Evolutionary conservation across 2,329 filamentous ascomycete species (phyloP).

Genomic region (Ophiosphaerella herpotricha): DNA sequence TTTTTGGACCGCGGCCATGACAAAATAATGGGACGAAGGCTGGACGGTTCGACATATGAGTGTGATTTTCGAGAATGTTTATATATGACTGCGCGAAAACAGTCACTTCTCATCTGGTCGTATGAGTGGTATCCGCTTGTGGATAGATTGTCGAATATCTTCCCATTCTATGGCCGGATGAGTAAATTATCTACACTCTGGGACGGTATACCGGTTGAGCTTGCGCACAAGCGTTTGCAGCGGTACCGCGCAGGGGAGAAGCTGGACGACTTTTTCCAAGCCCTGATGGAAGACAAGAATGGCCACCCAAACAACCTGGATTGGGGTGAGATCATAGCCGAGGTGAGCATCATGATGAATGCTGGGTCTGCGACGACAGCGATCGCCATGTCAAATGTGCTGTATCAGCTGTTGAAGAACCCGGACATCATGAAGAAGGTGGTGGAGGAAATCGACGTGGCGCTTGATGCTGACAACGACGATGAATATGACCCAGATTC

Average conservation of each 20-base stretch:
- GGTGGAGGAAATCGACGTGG: slow-evolving; percentile 32
- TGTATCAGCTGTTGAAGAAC: slow-evolving; percentile 59
- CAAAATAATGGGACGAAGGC: slow-evolving; percentile 40
- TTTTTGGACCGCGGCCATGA: slow-evolving; percentile 58
- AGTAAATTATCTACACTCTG: slow-evolving; percentile 50
- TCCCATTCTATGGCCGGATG: slow-evolving; percentile 52
- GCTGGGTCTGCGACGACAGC: slow-evolving; percentile 59
- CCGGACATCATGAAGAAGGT: slow-evolving; percentile 39
- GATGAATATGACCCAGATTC: slow-evolving; percentile 31
- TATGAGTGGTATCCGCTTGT: slow-evolving; percentile 58
- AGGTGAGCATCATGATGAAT: slow-evolving; percentile 57
- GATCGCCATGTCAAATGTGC: slow-evolving; percentile 58
- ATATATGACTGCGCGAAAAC: slow-evolving; percentile 56
- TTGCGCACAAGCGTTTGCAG: slow-evolving; percentile 50
- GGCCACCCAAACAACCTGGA: slow-evolving; percentile 45
- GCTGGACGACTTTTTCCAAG: slow-evolving; percentile 63
- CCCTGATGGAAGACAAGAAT: slow-evolving; percentile 59
- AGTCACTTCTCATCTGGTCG: slow-evolving; percentile 56
- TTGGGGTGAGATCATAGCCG: slow-evolving; percentile 59
- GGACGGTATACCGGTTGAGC: slow-evolving; percentile 56
- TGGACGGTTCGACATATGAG: slow-evolving; percentile 53
- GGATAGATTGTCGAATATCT: slow-evolving; percentile 53
- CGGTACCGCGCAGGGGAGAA: slow-evolving; percentile 59
- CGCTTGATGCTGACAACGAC: slow-evolving; percentile 20
- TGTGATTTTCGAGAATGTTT: slow-evolving; percentile 54